phyloP scores from a whole-genome alignment of 83 land plant genomes.

The Picea abies region DNA sequence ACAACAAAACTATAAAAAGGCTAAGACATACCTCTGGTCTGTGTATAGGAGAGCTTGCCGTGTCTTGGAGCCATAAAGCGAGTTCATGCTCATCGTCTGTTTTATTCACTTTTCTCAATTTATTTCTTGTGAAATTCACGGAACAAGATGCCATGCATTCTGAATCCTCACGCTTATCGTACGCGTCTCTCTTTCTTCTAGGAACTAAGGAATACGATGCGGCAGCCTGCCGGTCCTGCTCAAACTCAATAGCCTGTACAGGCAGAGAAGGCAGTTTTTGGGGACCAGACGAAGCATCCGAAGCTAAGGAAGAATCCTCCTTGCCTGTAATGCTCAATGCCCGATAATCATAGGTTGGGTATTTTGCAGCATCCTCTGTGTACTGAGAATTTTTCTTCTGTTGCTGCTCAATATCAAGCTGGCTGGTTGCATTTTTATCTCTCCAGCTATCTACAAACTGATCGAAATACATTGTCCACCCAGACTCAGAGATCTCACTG shows the following conservation, averaged over 20 bases:
- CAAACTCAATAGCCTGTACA: no score
- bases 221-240: no score
- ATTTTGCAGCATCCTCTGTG: neutral
- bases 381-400: no score
- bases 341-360: neutral
- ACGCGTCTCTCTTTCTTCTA: neutral
- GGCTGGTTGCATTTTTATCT: neutral
- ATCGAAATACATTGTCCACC: slow-evolving; percentile 9
- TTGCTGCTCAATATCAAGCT: neutral
- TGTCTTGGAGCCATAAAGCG: neutral
- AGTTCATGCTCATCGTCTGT: neutral
- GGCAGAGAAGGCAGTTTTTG: neutral
- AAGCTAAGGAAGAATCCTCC: neutral
- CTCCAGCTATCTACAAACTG: neutral
- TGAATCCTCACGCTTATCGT: neutral
- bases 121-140: neutral
- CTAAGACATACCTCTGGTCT: neutral
- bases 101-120: neutral
- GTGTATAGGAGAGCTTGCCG: neutral
- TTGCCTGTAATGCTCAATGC: neutral
- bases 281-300: slow-evolving; percentile 1
- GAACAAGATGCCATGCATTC: neutral
- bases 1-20: no score
- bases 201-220: no score
- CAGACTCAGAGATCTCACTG: neutral